Percentiles rank a stretch among this genome's conserved stretches.
These are phyloP conservation scores for Neocucurbitaria cava DNA, from an alignment of 2,329 filamentous ascomycete species.

Conservation along the genomic window DNA sequence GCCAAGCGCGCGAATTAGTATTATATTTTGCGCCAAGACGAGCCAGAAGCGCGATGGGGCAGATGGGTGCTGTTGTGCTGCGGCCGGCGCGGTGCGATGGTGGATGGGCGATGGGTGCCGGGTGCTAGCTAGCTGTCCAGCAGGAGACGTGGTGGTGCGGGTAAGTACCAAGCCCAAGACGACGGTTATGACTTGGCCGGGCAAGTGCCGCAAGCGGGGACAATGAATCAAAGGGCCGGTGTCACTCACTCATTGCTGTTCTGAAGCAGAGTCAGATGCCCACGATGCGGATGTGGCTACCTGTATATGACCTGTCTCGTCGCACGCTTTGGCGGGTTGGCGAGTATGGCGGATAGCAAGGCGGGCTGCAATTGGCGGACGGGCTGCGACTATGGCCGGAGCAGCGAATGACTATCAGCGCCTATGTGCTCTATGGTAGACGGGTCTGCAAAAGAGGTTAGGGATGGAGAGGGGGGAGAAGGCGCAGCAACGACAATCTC, in stretches of 20 bases:
- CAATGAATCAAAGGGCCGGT: conserved; percentile 11
- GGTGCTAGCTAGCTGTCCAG: neutral
- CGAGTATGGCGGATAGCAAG: neutral
- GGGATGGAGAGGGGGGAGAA: conserved; percentile 4
- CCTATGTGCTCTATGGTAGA: neutral
- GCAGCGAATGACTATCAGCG: neutral
- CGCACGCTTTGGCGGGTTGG: conserved; percentile 12
- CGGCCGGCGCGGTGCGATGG: conserved; percentile 1
- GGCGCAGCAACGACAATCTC: conserved; percentile 14
- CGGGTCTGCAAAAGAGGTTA: neutral
- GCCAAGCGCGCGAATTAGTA: conserved; percentile 18
- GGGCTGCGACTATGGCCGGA: neutral
- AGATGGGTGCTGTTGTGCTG: conserved; percentile 4
- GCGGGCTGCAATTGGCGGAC: conserved; percentile 7
- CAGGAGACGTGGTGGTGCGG: conserved; percentile 3
- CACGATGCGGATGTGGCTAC: conserved; percentile 9
- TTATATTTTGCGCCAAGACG: neutral
- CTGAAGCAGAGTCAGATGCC: conserved; percentile 8
- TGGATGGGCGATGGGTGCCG: too few relatives aligned
- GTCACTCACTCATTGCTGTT: conserved; percentile 28
- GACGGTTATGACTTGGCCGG: conserved; percentile 10
- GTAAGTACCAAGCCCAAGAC: conserved; percentile 12
- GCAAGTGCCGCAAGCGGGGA: conserved; percentile 7
- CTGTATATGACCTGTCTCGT: conserved; percentile 15
- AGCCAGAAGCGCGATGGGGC: conserved; percentile 1